Conservation (phyloP, 1,284 basidiomycete genomes). For the Leccinum griseonigrum region DNA sequence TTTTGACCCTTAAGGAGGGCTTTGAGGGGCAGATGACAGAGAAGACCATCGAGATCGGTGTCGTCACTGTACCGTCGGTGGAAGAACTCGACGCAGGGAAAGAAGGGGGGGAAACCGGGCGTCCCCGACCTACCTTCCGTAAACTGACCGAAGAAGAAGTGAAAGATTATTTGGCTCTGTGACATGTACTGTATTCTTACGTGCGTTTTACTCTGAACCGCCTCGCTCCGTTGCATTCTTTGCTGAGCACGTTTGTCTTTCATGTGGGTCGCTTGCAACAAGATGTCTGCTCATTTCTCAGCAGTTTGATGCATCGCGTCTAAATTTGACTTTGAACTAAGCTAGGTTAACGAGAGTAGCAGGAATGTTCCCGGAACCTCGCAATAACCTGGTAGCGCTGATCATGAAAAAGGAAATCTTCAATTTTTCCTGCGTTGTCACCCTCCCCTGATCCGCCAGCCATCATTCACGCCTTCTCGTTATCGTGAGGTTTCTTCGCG, state of each 20-base stretch:
- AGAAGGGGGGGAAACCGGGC: constrained; percentile 69
- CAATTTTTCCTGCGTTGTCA: constrained; percentile 15
- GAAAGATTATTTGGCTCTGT: constrained; percentile 86
- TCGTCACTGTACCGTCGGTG: constrained; percentile 83
- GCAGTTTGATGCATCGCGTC: constrained; percentile 4
- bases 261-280: constrained; percentile 9
- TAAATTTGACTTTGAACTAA: constrained; percentile 4
- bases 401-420: constrained; percentile 33
- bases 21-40: constrained; percentile 99
- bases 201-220: constrained; percentile 30
- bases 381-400: constrained; percentile 16
- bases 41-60: constrained; percentile 98
- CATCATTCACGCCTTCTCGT: constrained; percentile 32
- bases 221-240: constrained; percentile 9
- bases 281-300: constrained; percentile 9
- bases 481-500: constrained; percentile 31
- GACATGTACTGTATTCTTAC: constrained; percentile 37
- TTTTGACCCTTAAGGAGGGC: constrained; percentile 97
- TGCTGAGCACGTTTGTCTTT: constrained; percentile 17
- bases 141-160: constrained; percentile 95
- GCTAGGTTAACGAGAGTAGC: constrained; percentile 6
- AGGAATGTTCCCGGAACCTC: constrained; percentile 7
- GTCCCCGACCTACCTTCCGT: constrained; percentile 85
- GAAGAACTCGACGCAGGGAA: constrained; percentile 75
- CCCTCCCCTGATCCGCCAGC: constrained; percentile 31